phyloP scores from a whole-genome alignment of 2,329 filamentous ascomycete species.

The Chaetomiaceae sp. region DNA sequence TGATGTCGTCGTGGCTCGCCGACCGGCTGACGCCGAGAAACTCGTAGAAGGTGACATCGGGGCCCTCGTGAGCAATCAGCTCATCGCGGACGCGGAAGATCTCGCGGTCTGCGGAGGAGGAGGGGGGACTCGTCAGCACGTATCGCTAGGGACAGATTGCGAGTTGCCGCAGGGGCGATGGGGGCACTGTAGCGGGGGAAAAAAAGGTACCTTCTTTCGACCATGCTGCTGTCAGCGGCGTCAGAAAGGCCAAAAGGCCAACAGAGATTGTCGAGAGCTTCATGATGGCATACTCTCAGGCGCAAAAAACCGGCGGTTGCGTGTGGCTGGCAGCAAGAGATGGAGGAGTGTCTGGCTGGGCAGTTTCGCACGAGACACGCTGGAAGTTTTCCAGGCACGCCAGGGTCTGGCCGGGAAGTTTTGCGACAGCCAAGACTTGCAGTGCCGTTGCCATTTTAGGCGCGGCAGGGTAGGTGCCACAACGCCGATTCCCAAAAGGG shows the following conservation, averaged over 20 bases:
- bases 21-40: conserved; percentile 71
- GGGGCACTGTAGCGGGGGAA: neutral
- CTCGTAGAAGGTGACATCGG: conserved; percentile 85
- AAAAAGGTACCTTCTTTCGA: conserved; percentile 67
- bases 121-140: neutral
- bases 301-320: neutral
- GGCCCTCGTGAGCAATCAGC: conserved; percentile 66
- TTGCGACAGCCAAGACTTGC: conserved; percentile 8
- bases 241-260: conserved; percentile 62
- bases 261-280: conserved; percentile 61
- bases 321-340: neutral
- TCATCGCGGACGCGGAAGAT: conserved; percentile 96
- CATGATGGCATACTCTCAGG: conserved; percentile 56
- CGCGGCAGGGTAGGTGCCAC: too few species aligned
- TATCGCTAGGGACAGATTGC: too few species aligned
- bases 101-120: conserved; percentile 66
- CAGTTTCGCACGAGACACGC: conserved; percentile 13
- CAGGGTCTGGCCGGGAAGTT: neutral
- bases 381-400: conserved; percentile 10
- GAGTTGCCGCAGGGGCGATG: neutral
- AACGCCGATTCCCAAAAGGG: too few species aligned
- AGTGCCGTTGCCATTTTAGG: conserved; percentile 4
- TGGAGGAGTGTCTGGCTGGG: neutral
- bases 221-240: conserved; percentile 68
- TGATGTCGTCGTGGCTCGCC: conserved; percentile 81